Evolutionary conservation across 2,329 filamentous ascomycete genomes (phyloP).

Genomic region (Colletotrichum limetticola): DNA sequence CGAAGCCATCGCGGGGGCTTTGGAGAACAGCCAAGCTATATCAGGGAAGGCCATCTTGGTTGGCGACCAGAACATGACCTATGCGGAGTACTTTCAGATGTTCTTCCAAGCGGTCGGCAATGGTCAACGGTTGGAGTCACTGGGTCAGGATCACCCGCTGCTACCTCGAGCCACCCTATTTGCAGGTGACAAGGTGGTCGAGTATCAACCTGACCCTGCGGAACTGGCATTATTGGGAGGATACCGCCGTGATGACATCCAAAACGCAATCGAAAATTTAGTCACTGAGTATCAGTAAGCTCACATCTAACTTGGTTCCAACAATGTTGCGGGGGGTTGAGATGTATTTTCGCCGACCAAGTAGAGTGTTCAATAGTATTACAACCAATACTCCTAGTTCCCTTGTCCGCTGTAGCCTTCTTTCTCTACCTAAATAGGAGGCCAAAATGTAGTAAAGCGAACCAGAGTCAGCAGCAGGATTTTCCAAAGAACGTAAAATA

Average conservation of each 20-base stretch:
- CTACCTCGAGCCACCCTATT: slow-evolving; percentile 1
- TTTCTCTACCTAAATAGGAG: too few relatives aligned
- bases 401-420: too few relatives aligned
- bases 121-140: not conserved
- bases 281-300: too few relatives aligned
- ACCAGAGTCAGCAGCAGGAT: too few relatives aligned
- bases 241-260: slow-evolving; percentile 5
- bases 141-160: slow-evolving; percentile 22
- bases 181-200: not conserved
- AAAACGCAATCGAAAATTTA: not conserved
- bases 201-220: slow-evolving; percentile 19
- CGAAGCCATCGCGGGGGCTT: slow-evolving; percentile 9
- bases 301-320: not conserved
- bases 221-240: not conserved
- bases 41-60: not conserved
- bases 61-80: slow-evolving; percentile 16
- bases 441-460: too few relatives aligned
- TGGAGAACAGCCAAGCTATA: not conserved
- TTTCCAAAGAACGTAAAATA: too few relatives aligned
- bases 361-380: too few relatives aligned
- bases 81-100: slow-evolving; percentile 17
- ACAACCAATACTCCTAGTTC: too few relatives aligned
- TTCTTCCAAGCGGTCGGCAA: slow-evolving; percentile 8
- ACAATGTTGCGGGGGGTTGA: not conserved
- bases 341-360: too few relatives aligned